Percentiles rank a stretch among this genome's conserved stretches.
Evolutionary conservation across 1,284 basidiomycete species (phyloP).

Genomic region (Leccinum pachyderme): DNA sequence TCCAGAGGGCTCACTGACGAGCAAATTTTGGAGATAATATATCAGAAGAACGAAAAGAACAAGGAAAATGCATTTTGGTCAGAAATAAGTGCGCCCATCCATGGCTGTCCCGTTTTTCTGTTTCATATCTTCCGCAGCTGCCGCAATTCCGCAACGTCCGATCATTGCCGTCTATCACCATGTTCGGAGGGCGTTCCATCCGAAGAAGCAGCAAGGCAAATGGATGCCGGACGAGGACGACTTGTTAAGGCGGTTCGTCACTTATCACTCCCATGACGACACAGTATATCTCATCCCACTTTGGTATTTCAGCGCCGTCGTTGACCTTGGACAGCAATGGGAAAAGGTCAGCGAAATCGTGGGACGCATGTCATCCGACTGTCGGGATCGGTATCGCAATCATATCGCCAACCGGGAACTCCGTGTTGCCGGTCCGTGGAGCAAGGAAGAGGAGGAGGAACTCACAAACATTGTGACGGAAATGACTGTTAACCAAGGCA

Average conservation of each 20-base stretch:
- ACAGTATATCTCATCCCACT: constrained; percentile 1
- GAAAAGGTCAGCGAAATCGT: constrained; percentile 68
- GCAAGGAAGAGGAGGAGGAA: constrained; percentile 69
- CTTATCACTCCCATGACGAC: background rate
- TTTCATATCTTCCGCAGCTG: constrained; percentile 42
- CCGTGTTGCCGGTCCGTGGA: constrained; percentile 62
- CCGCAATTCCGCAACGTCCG: constrained; percentile 67
- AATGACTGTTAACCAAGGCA: constrained; percentile 66
- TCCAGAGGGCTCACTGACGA: constrained; percentile 47
- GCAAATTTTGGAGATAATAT: constrained; percentile 62
- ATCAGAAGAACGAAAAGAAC: constrained; percentile 57
- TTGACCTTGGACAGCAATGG: constrained; percentile 73
- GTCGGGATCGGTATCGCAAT: constrained; percentile 81
- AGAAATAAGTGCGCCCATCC: constrained; percentile 61
- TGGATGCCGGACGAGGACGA: constrained; percentile 73
- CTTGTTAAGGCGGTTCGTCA: constrained; percentile 55
- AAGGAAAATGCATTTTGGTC: constrained; percentile 71
- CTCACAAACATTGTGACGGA: constrained; percentile 69
- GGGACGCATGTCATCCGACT: constrained; percentile 73
- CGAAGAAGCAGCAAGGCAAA: constrained; percentile 62
- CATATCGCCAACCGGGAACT: constrained; percentile 63
- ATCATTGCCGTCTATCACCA: constrained; percentile 82
- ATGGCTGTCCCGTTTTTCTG: background rate
- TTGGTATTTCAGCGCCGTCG: constrained; percentile 53
- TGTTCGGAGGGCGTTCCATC: constrained; percentile 66